Base-by-base conservation (phyloP, 768 basidiomycete species). In the Mrakia frigida region DNA sequence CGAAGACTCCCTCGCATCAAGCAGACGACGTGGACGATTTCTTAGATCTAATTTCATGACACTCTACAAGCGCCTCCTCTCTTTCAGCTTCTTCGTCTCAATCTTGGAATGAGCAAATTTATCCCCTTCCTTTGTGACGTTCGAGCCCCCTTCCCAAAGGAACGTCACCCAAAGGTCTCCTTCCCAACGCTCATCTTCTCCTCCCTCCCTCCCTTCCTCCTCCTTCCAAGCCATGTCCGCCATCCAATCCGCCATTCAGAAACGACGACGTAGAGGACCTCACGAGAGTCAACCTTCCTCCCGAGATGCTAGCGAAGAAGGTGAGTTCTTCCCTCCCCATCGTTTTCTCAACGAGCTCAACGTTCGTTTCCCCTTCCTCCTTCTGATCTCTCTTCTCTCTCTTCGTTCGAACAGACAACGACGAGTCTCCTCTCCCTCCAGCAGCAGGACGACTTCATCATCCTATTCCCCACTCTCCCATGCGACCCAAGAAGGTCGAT, bases 241-340 rank as follows among this genome's bases (percentile, higher is more conserved):
- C 25, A 37, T 43, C 23, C 52, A 61, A 31, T 41, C 63, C 21
- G 46, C 53, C 21, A 11, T 63, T 43, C 53, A 74, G 59, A 56
- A 70, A 31, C 74, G 65, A 16, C 68, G 65, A 35, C 53, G 75
- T 6, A 35, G 59, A 18, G 37, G 43, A 25, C 75, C 68, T 10
- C 41, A 60, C 28, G 69, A 73, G 10, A 52, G 61, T 53, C 76
- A 77, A 28, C 72, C 77, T 13, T 77, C 77, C 6, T 79, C 80
- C 0, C 72, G 81, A 76, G 83, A 84, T 79, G 83, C 83, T 23
- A 83, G 83, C 75, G 83, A 83, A 71, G 83, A 84, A 77, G 82
- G 83, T 84, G 74, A 79, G 81, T 50, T 7, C 56, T 9, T 13
- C 11, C 41, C 21, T 25, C 59, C 41, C 53, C 33, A 14, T 16